These are phyloP conservation scores for Posidonia oceanica DNA, from an alignment of 116 monocot genomes.

Conservation along the genomic window DNA sequence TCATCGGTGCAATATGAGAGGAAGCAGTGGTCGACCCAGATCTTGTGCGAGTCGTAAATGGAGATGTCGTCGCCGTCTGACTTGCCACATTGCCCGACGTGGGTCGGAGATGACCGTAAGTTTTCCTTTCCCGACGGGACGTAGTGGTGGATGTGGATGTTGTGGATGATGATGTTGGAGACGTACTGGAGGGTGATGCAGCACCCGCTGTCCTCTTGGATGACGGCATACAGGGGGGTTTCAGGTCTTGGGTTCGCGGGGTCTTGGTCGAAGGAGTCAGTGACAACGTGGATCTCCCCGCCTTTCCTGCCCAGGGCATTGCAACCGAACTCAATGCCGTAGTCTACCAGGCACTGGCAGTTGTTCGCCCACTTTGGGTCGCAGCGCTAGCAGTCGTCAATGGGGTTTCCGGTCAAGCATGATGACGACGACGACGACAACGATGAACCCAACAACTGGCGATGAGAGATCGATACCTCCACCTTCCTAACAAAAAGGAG, in stretches of 20 bases:
- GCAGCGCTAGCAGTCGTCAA: constrained; percentile 34
- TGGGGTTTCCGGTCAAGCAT: constrained; percentile 23
- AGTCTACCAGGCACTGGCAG: constrained; percentile 21
- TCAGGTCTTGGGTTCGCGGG: constrained; percentile 15
- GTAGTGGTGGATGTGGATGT: constrained; percentile 74
- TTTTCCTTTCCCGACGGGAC: constrained; percentile 50
- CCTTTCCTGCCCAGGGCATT: constrained; percentile 15
- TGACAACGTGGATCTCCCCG: constrained; percentile 14
- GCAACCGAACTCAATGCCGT: constrained; percentile 21
- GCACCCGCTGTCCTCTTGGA: constrained; percentile 72
- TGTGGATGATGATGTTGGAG: constrained; percentile 78
- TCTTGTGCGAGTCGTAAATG: constrained; percentile 35
- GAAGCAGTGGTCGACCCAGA: constrained; percentile 84
- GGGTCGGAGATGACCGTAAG: constrained; percentile 60
- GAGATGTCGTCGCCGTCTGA: constrained; percentile 88
- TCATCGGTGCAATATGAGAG: constrained; percentile 68
- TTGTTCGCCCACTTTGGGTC: constrained; percentile 14
- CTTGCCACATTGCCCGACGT: constrained; percentile 32
- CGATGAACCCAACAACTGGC: background rate
- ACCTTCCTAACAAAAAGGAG: constrained; percentile 1
- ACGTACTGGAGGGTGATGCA: constrained; percentile 81
- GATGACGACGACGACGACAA: background rate
- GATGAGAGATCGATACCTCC: background rate
- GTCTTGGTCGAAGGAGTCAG: constrained; percentile 12
- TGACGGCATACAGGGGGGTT: constrained; percentile 23